Evolutionary conservation across 768 basidiomycete species (phyloP), one percentile per base, ranked within the genome.

Genomic region (Tulasnella sp.): DNA sequence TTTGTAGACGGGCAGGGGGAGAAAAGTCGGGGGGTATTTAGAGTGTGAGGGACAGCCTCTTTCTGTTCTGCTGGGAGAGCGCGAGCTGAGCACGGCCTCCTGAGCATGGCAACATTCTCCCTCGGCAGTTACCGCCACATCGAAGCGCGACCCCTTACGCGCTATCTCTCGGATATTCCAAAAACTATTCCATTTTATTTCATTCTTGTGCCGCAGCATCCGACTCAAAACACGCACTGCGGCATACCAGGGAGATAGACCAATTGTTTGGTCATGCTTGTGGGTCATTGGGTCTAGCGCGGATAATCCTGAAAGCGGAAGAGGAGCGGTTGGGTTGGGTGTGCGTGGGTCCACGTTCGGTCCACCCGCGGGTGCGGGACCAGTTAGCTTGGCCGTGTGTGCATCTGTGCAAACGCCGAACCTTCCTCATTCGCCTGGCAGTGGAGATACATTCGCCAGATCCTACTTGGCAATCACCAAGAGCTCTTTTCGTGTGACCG

Each of bases 261-360:
- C 3, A 10, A 15, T n/a, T 4, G 5, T 3, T n/a, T 57, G 4
- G 13, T 29, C 55, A 29, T 29, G 11, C 1, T 29, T 29, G 11
- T 48, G 16, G 46, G 46, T 48, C 46, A 48, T 48, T 48, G 46
- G 46, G 20, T 20, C 46, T 48, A 2, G 7, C 13, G 57, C 57
- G 57, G 57, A 61, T 61, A 61, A 61, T 61, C 57, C 57, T 61
- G 18, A 61, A 29, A 61, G 57, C 57, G 57, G 57, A 61, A 61
- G 57, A 26, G 18, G 29, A 20, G 46, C 1, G 20, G 46, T 48
- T 18, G 57, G 26, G 3, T 29, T 35, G 2, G 40, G 51, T 5
- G 51, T 55, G 20, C 51, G 51, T 55, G 57, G 57, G 57, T 61
- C 57, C 13, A 3, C 23, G n/a, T 11, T 61, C 57, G 57, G 57